Evolutionary conservation across 2,329 filamentous ascomycete genomes (phyloP), one percentile per base, ranked within the genome.

Genomic region (Teratosphaeria nubilosa): DNA sequence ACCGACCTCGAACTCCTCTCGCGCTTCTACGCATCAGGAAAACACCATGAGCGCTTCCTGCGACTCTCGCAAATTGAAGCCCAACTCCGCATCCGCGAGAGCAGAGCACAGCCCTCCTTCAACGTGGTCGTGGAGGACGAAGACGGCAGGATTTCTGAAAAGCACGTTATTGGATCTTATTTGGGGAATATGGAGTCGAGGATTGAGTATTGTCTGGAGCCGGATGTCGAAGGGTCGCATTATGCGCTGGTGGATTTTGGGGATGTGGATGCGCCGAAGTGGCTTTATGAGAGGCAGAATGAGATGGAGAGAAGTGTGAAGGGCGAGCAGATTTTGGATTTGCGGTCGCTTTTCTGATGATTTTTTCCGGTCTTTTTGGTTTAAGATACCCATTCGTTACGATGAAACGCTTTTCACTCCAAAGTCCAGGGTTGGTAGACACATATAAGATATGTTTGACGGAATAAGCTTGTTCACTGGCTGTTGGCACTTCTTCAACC

Each of bases 81-180:
- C 0, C 87, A 91, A 68, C 73, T 78, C 0, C 79, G 87, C 0
- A 78, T 89, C 24, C 81, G 87, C 41, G 76, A 78, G 22, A 83
- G 84, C 0, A 76, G 78, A 24, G 73, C 74, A 25, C 66, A 73
- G 1, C 82, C 83, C 1, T 76, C 78, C 16, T 85, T 85, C 67
- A 76, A 77, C 7, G 77, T 90, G 37, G 79, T 82, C 11, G 78
- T 90, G 1, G 68, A 73, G 32, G 73, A 77, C 3, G 70, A 72
- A 34, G 70, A 75, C 1, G 70, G 78, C 14, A 82, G 82, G 0
- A 70, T 72, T 1, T 64, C 83, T 0, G 69, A 77, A 0, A 79
- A 85, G 31, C 82, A 80, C 55, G 77, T 77, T 3, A 72, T 89
- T 20, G 83, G 78, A 0, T 81, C 80, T 0, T 90, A 82, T 67